Base-by-base conservation (phyloP, 2,329 filamentous ascomycete genomes). In the Alternaria tenuissima region DNA sequence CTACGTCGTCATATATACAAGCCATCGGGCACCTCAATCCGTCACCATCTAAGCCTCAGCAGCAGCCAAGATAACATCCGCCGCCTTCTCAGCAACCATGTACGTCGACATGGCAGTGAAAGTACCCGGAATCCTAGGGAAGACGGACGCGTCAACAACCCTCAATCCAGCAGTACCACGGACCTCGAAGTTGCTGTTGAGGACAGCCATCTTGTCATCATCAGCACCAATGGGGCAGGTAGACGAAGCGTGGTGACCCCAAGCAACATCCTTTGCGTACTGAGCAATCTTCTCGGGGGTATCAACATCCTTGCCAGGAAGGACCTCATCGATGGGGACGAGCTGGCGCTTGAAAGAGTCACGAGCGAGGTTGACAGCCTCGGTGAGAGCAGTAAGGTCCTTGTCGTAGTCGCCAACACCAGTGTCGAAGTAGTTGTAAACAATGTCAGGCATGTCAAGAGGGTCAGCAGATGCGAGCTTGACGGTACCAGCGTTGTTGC, bases 341-440 rank as follows among this genome's bases (percentile, higher is more conserved):
- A 70, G 41, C 34, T 74, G 57, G 59, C 68, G 62, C 41, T 57
- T 60, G 57, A 79, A 77, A 7, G 70, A 67, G 62, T 83, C 77
- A 5, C 87, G 83, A 0, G 84, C 81, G 2, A 88, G 5, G 83
- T 82, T 4, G 3, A 76, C 80, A 71, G 78, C 86, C 70, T 91
- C 88, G 36, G 80, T 79, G 36, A 89, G 70, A 2, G 87, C 86
- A 49, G 79, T 72, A 14, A 85, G 82, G 32, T 81, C 76, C 64
- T 90, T 89, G 41, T 85, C 78, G 83, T 2, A 88, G 67, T 89
- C 88, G 0, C 85, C 84, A 70, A 87, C 87, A 20, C 85, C 85
- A 0, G 80, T 75, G 56, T 78, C 74, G 63, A 78, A 79, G 71
- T 75, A 78, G 73, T 78, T 78, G 73, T 75, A 78, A 9, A 66